Conservation (phyloP, 73 alveolate species). For the Blepharisma stoltei region DNA sequence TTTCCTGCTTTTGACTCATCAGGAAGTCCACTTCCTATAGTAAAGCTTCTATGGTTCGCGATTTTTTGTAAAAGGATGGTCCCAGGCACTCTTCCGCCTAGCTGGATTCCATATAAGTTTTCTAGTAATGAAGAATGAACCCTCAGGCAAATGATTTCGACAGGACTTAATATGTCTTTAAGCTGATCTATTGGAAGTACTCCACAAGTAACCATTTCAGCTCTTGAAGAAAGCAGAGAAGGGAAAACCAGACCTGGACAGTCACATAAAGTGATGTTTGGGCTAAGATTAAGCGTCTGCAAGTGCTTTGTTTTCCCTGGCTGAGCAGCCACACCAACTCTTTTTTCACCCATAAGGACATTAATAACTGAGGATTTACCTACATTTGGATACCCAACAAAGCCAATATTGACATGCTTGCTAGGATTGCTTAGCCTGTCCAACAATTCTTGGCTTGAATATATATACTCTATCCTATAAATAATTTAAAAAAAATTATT, state of each 20-base stretch:
- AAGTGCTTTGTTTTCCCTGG: conserved; percentile 99
- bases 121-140: conserved; percentile 81
- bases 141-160: conserved; percentile 80
- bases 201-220: conserved; percentile 97
- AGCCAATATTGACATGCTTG: conserved; percentile 68
- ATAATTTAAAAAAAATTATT: conserved; percentile 31
- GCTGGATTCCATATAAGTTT: conserved; percentile 65
- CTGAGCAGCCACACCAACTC: conserved; percentile 95
- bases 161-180: conserved; percentile 84
- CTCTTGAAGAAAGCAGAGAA: conserved; percentile 90
- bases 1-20: conserved; percentile 94
- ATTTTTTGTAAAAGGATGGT: conserved; percentile 76
- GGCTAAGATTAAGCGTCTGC: conserved; percentile 80
- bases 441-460: conserved; percentile 22
- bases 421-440: conserved; percentile 27
- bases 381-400: conserved; percentile 99
- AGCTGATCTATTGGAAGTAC: conserved; percentile 95
- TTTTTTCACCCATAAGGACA: conserved; percentile 79
- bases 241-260: conserved; percentile 99
- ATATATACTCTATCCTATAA: conserved; percentile 7
- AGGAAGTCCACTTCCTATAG: conserved; percentile 94
- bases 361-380: conserved; percentile 98
- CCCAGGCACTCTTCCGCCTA: conserved; percentile 76
- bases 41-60: conserved; percentile 84
- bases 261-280: conserved; percentile 85